A percentile compares a stretch with the other conserved stretches of the same genome.
phyloP scores from a whole-genome alignment of 768 basidiomycete genomes.

The Boletus barrowsii region DNA sequence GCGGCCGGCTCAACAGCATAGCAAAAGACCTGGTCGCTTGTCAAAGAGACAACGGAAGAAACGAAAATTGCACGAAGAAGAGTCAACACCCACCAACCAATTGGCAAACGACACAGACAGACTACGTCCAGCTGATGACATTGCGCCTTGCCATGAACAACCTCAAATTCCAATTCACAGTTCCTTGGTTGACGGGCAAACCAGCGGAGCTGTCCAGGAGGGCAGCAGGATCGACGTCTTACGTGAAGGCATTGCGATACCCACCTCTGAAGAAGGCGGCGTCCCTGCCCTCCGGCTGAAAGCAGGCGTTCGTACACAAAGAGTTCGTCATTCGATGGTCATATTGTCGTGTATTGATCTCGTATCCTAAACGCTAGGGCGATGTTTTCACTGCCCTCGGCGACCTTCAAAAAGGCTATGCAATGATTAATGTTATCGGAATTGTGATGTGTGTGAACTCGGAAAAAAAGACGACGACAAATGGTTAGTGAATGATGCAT shows the following conservation, averaged over 20 bases:
- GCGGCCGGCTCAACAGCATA: not conserved
- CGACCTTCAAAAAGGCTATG: slow-evolving; percentile 11
- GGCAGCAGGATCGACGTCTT: not conserved
- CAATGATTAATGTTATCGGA: slow-evolving; percentile 30
- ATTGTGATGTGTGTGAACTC: slow-evolving; percentile 24
- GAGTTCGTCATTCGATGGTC: slow-evolving; percentile 18
- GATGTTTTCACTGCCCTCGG: slow-evolving; percentile 23
- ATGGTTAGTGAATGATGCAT: slow-evolving; percentile 22
- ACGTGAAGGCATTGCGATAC: not conserved
- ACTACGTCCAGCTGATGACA: not conserved
- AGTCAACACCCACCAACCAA: not conserved
- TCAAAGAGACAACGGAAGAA: slow-evolving; percentile 15
- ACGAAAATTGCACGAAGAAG: slow-evolving; percentile 9
- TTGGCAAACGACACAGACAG: not conserved
- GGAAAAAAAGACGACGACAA: slow-evolving; percentile 17
- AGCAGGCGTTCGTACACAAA: slow-evolving; percentile 27
- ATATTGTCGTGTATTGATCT: not conserved
- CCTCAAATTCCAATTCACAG: not conserved
- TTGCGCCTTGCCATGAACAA: slow-evolving; percentile 3
- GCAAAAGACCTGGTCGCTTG: not conserved
- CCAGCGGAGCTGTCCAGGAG: not conserved
- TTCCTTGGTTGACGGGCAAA: not conserved
- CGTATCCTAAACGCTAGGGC: slow-evolving; percentile 17
- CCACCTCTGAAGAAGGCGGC: not conserved
- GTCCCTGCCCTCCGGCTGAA: slow-evolving; percentile 3